Evolutionary conservation across 768 basidiomycete species (phyloP).

Genomic region (Hericium erinaceus): DNA sequence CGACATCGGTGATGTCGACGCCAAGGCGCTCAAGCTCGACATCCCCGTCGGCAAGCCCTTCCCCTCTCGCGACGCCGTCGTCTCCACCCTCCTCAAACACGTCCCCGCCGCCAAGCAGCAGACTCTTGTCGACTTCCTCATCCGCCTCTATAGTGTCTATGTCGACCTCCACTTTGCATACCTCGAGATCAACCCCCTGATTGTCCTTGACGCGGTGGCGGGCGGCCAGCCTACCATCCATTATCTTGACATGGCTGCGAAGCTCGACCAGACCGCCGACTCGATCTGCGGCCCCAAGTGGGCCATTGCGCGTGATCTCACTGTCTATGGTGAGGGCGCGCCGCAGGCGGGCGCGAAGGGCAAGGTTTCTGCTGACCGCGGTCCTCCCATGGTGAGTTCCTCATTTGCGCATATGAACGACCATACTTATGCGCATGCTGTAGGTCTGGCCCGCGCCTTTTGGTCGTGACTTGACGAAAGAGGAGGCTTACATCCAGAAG

Average conservation of each 20-base stretch:
- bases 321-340: conserved; percentile 52
- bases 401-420: background rate
- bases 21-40: conserved; percentile 86
- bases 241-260: conserved; percentile 99
- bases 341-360: conserved; percentile 32
- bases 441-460: conserved; percentile 88
- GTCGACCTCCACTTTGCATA: conserved; percentile 99
- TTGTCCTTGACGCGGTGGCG: conserved; percentile 77
- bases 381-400: conserved; percentile 81
- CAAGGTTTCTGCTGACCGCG: conserved; percentile 77
- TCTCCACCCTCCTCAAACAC: conserved; percentile 65
- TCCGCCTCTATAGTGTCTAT: conserved; percentile 93
- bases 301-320: conserved; percentile 91
- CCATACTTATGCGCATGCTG: background rate
- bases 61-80: conserved; percentile 75
- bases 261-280: conserved; percentile 98
- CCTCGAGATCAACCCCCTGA: conserved; percentile 98
- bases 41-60: conserved; percentile 70
- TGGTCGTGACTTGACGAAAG: conserved; percentile 95
- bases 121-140: conserved; percentile 89
- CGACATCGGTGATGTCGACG: conserved; percentile 96
- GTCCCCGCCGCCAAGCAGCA: conserved; percentile 84
- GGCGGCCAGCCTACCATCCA: conserved; percentile 71
- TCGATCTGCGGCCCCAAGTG: conserved; percentile 97
- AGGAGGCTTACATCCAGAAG: conserved; percentile 99